Evolutionary conservation across 2,329 filamentous ascomycete genomes (phyloP).

Genomic region (Cyanodermella asteris): DNA sequence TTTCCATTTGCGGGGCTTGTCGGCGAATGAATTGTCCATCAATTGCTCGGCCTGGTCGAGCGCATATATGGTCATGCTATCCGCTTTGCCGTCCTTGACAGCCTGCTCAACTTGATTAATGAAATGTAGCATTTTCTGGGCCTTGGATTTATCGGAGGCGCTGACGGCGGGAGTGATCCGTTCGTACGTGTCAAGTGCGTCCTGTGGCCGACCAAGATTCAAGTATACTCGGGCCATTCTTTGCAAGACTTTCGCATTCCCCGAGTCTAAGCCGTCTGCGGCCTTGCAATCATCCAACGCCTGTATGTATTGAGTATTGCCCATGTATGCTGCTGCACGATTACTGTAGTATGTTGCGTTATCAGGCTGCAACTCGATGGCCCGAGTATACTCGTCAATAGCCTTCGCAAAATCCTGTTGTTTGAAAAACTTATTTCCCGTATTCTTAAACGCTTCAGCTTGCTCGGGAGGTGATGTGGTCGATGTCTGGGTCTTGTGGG

Average conservation of each 20-base stretch:
- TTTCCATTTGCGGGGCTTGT: conserved; percentile 79
- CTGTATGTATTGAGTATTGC: conserved; percentile 52
- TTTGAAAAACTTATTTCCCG: conserved; percentile 94
- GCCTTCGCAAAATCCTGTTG: conserved; percentile 73
- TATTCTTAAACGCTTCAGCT: conserved; percentile 75
- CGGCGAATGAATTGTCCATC: conserved; percentile 51
- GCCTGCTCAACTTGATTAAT: conserved; percentile 60
- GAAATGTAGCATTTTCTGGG: conserved; percentile 69
- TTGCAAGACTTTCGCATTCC: conserved; percentile 71
- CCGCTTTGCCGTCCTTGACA: conserved; percentile 50
- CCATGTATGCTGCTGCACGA: conserved; percentile 84
- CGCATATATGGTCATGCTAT: conserved; percentile 80
- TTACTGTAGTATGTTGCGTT: conserved; percentile 86
- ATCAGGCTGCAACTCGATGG: conserved; percentile 66
- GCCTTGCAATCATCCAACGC: conserved; percentile 73
- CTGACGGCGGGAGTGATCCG: conserved; percentile 63
- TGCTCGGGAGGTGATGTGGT: conserved; percentile 36
- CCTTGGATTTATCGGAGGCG: too few relatives aligned
- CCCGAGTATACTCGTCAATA: conserved; percentile 76
- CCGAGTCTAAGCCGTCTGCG: conserved; percentile 63
- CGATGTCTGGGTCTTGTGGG: conserved; percentile 24
- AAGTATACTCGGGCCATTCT: conserved; percentile 81
- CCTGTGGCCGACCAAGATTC: conserved; percentile 61
- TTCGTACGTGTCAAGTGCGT: conserved; percentile 63
- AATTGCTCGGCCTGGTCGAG: conserved; percentile 74